phyloP scores from a whole-genome alignment of 2,329 filamentous ascomycete species.

The Botrytis cinerea region DNA sequence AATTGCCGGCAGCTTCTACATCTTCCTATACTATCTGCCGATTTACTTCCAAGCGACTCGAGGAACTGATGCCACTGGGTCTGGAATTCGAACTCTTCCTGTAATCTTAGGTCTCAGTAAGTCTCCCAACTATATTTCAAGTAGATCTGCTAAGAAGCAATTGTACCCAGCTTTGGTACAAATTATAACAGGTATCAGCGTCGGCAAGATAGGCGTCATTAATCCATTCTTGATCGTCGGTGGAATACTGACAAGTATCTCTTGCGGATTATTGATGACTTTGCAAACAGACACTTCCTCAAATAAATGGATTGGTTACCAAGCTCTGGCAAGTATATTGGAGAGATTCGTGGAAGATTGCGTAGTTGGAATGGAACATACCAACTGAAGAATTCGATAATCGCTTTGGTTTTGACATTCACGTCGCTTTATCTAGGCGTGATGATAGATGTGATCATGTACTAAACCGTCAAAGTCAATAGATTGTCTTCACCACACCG shows the following conservation, averaged over 20 bases:
- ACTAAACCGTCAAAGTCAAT: too few species aligned
- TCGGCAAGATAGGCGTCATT: not conserved
- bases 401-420: too few species aligned
- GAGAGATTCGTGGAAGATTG: too few species aligned
- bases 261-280: not conserved
- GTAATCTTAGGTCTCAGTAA: not conserved
- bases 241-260: not conserved
- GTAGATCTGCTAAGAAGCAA: not conserved
- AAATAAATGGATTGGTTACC: not conserved
- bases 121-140: not conserved
- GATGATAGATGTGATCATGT: too few species aligned
- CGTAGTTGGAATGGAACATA: too few species aligned
- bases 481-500: too few species aligned
- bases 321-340: not conserved
- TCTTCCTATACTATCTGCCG: slow-evolving; percentile 42
- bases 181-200: not conserved
- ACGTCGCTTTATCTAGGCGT: too few species aligned
- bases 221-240: not conserved
- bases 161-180: not conserved
- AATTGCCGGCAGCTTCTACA: slow-evolving; percentile 44
- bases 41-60: slow-evolving; percentile 49
- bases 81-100: slow-evolving; percentile 44
- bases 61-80: slow-evolving; percentile 37
- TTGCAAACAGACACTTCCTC: not conserved
- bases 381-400: too few species aligned